A percentile compares a stretch with the other conserved stretches of the same genome.
Conservation (phyloP, 2,329 filamentous ascomycete species). For the Aspergillus proliferans region DNA sequence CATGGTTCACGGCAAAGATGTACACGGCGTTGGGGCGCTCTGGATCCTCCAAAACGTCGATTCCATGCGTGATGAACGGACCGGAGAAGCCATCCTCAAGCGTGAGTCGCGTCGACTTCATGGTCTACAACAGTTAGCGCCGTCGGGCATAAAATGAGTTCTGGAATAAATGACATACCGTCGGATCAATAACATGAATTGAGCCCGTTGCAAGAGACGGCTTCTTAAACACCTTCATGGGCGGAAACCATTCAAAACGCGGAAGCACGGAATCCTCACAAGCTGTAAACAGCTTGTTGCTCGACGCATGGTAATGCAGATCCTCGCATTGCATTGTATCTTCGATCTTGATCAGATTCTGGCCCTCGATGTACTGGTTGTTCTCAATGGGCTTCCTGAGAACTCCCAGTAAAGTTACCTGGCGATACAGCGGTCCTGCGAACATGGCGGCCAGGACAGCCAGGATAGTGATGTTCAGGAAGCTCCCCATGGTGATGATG, state of each 20-base stretch:
- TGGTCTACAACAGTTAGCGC: conserved; percentile 31
- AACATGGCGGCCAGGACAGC: conserved; percentile 14
- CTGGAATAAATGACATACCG: conserved; percentile 30
- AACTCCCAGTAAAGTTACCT: conserved; percentile 18
- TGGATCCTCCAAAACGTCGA: conserved; percentile 52
- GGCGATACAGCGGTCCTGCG: conserved; percentile 12
- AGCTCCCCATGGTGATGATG: conserved; percentile 13
- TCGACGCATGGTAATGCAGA: conserved; percentile 48
- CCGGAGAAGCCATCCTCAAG: conserved; percentile 46
- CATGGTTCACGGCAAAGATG: conserved; percentile 57
- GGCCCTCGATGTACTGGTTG: conserved; percentile 14
- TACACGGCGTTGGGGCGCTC: conserved; percentile 44
- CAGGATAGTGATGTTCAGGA: conserved; percentile 15
- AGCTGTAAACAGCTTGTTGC: conserved; percentile 50
- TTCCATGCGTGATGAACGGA: conserved; percentile 55
- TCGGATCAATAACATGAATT: conserved; percentile 49
- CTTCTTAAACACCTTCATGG: conserved; percentile 38
- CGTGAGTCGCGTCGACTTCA: conserved; percentile 40
- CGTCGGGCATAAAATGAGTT: not conserved
- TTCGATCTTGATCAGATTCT: conserved; percentile 39
- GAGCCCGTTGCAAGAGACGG: conserved; percentile 24
- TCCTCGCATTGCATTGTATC: conserved; percentile 57
- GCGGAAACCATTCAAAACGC: conserved; percentile 51
- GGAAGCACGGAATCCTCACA: conserved; percentile 44
- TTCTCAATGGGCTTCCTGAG: conserved; percentile 16